Conservation (phyloP, 306 rosid genomes). For the Vicia sativa region DNA sequence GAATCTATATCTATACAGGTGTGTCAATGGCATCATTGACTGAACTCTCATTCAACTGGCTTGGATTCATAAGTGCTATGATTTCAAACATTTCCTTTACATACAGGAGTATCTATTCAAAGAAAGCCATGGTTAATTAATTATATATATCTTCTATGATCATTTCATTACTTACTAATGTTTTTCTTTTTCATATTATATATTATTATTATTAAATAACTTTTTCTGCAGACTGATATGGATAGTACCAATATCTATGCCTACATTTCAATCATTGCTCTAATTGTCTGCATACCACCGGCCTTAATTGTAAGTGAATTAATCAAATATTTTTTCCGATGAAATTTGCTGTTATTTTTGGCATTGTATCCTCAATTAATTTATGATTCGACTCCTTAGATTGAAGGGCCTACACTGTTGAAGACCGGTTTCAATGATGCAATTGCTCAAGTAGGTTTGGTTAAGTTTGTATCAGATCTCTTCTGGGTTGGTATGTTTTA, state of each 20-base stretch:
- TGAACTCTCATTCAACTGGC: slow-evolving; percentile 95
- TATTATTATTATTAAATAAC: neutral
- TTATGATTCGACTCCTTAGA: slow-evolving; percentile 44
- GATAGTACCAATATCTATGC: slow-evolving; percentile 94
- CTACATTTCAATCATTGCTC: slow-evolving; percentile 91
- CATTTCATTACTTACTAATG: neutral
- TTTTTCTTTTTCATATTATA: slow-evolving; percentile 7
- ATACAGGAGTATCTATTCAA: slow-evolving; percentile 89
- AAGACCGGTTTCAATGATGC: slow-evolving; percentile 83
- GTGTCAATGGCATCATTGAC: slow-evolving; percentile 96
- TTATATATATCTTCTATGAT: slow-evolving; percentile 1
- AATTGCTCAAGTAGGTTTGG: slow-evolving; percentile 80
- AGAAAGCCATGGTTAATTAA: slow-evolving; percentile 89
- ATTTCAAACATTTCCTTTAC: slow-evolving; percentile 92
- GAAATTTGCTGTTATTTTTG: neutral
- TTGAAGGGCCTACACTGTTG: slow-evolving; percentile 85
- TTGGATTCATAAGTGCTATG: slow-evolving; percentile 91
- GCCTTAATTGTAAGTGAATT: slow-evolving; percentile 75
- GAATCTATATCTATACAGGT: slow-evolving; percentile 50
- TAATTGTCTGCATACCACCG: slow-evolving; percentile 86
- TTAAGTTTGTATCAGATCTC: slow-evolving; percentile 82
- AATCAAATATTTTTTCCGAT: neutral
- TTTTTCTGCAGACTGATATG: slow-evolving; percentile 81
- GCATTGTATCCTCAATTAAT: slow-evolving; percentile 8
- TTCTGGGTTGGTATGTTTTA: slow-evolving; percentile 97